Base-by-base conservation (phyloP, 2,329 filamentous ascomycete genomes). In the Truncatella angustata region DNA sequence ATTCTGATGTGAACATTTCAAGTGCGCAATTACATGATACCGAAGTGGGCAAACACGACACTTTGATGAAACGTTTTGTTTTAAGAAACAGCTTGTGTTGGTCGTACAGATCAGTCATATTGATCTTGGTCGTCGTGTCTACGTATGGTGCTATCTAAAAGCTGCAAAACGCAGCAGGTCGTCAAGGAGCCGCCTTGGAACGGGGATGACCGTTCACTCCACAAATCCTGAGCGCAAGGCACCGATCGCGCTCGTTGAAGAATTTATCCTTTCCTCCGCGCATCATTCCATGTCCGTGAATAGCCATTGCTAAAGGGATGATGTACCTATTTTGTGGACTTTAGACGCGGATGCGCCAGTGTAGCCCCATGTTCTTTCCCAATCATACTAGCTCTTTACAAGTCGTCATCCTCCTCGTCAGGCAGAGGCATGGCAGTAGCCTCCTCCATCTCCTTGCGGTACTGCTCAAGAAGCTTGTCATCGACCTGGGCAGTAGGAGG, bases 401-500 rank as follows among this genome's bases (percentile, higher is more conserved):
- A 71, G 69, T 82, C 79, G 56, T 86, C 82, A 61, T 90, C 85
- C 64, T 96, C 90, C 83, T 97, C 94, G 69, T 91, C 92, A 62
- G 94, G 94, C 66, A 99, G 90, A 67, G 94, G 91, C 85, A 88
- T 85, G 59, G 80, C 65, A 58, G 88, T 85, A 58, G 94, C 94
- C 47, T 80, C 82, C 56, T 83, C 75, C 90, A 99, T 96, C 81
- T 99, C 94, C 75, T 87, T 79, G 74, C 87, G 79, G 82, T 96
- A 96, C 78, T 90, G 73, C 64, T 83, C 80, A 67, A 97, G 82
- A 60, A 95, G 86, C 51, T 79, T 82, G 75, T 88, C 82, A 77
- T 97, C 91, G 74, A 99, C 90, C 70, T 86, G 78, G 65, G 93
- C 91, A 72, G 94, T 93, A 57, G 94, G 92, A 64, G 94, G 94